Conservation (phyloP, 2,329 filamentous ascomycete species). For the Arthroderma uncinatum region DNA sequence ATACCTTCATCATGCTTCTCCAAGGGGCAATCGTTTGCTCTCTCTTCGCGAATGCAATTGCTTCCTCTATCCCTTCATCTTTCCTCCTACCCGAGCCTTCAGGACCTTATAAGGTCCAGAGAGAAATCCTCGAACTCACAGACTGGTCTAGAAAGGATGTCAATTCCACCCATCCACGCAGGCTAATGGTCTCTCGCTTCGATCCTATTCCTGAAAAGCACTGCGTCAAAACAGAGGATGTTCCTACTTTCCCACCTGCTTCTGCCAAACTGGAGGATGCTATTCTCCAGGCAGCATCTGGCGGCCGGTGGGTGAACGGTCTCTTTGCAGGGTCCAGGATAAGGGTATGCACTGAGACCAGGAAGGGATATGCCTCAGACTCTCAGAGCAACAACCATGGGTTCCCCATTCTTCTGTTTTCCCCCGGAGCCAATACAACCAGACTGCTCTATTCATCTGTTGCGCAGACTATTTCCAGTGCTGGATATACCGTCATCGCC, state of each 20-base stretch:
- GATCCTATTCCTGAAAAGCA: conserved; percentile 7
- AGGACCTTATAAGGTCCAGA: conserved; percentile 8
- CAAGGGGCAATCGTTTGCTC: background rate
- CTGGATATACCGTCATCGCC: conserved; percentile 11
- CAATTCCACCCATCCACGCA: conserved; percentile 10
- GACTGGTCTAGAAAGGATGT: conserved; percentile 9
- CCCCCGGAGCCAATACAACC: conserved; percentile 7
- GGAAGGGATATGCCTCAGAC: background rate
- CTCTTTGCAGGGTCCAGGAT: conserved; percentile 1
- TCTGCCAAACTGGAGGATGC: conserved; percentile 9
- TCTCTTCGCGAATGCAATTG: background rate
- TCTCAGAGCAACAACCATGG: background rate
- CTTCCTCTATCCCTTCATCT: background rate
- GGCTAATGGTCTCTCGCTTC: conserved; percentile 13
- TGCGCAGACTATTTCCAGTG: conserved; percentile 9
- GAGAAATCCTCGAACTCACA: conserved; percentile 8
- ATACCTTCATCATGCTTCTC: background rate
- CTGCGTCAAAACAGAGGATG: conserved; percentile 6
- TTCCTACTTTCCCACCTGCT: conserved; percentile 7
- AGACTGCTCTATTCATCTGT: conserved; percentile 10
- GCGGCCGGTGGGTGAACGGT: background rate
- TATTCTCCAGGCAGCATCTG: background rate
- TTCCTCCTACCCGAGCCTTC: conserved; percentile 8
- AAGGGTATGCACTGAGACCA: conserved; percentile 4
- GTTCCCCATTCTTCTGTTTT: conserved; percentile 10